phyloP scores from a whole-genome alignment of 129 eudicot genomes.

The Chrysanthemum makinoi region DNA sequence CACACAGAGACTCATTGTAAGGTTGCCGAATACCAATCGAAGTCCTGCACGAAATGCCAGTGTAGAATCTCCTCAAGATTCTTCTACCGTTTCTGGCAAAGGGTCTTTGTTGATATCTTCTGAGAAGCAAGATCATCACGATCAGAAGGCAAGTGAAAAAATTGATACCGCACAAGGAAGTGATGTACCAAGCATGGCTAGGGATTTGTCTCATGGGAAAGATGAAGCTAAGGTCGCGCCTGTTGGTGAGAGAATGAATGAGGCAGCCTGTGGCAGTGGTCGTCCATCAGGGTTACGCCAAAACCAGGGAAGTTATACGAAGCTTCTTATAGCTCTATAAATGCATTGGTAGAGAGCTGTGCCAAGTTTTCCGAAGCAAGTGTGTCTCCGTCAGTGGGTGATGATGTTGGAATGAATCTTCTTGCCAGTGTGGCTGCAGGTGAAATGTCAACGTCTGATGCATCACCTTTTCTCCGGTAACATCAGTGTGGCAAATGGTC shows the following conservation, averaged over 20 bases:
- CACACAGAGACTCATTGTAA: slow-evolving; percentile 63
- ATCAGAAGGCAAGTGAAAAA: slow-evolving; percentile 26
- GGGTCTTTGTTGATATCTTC: slow-evolving; percentile 38
- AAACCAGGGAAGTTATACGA: slow-evolving; percentile 48
- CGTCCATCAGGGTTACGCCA: slow-evolving; percentile 29
- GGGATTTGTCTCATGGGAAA: slow-evolving; percentile 36
- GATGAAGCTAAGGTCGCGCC: slow-evolving; percentile 22
- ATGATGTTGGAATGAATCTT: slow-evolving; percentile 81
- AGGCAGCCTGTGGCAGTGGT: slow-evolving; percentile 26
- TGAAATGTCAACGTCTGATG: slow-evolving; percentile 63
- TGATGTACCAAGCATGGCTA: slow-evolving; percentile 28
- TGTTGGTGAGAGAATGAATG: slow-evolving; percentile 30
- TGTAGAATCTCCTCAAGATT: slow-evolving; percentile 55
- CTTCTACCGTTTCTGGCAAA: slow-evolving; percentile 31
- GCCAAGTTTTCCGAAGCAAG: slow-evolving; percentile 65
- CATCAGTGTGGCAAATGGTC: slow-evolving; percentile 18
- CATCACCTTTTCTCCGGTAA: slow-evolving; percentile 54
- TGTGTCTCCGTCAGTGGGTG: slow-evolving; percentile 46
- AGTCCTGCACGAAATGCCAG: slow-evolving; percentile 50
- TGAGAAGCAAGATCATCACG: slow-evolving; percentile 49
- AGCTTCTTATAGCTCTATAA: slow-evolving; percentile 68
- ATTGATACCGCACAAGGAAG: slow-evolving; percentile 30
- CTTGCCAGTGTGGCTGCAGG: slow-evolving; percentile 96
- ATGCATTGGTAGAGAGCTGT: slow-evolving; percentile 84
- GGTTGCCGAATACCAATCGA: slow-evolving; percentile 56